Conservation (phyloP, 2,329 filamentous ascomycete genomes). For the Colletotrichum lentis region DNA sequence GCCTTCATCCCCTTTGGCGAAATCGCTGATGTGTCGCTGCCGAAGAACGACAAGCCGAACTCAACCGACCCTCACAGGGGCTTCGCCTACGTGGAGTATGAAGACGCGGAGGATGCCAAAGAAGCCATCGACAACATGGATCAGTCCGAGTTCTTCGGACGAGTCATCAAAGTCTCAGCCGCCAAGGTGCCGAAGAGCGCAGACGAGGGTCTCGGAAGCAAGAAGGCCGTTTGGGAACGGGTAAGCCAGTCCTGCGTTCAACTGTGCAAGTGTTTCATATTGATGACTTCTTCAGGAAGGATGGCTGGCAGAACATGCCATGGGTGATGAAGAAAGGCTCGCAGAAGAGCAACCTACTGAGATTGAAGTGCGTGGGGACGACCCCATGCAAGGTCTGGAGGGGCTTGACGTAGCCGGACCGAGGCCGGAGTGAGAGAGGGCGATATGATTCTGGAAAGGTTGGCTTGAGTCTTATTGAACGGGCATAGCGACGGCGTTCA, state of each 20-base stretch:
- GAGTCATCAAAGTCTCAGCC: slow-evolving; percentile 88
- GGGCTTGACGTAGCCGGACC: slow-evolving; percentile 94
- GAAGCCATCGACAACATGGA: slow-evolving; percentile 99
- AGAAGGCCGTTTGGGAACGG: slow-evolving; percentile 97
- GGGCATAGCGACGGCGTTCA: slow-evolving; percentile 59
- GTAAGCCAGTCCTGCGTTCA: slow-evolving; percentile 58
- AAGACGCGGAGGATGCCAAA: slow-evolving; percentile 82
- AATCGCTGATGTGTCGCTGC: slow-evolving; percentile 88
- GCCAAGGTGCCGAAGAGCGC: slow-evolving; percentile 92
- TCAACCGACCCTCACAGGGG: slow-evolving; percentile 83
- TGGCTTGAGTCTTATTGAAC: slow-evolving; percentile 38
- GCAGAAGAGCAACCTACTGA: slow-evolving; percentile 63
- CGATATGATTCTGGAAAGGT: slow-evolving; percentile 41
- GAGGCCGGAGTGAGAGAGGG: slow-evolving; percentile 73
- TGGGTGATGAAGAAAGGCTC: slow-evolving; percentile 78
- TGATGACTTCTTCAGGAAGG: slow-evolving; percentile 72
- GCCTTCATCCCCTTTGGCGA: slow-evolving; percentile 98
- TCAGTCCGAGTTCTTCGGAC: slow-evolving; percentile 91
- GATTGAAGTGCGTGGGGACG: slow-evolving; percentile 66
- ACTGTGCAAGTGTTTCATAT: neutral
- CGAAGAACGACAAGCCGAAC: slow-evolving; percentile 84
- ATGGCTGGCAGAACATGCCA: slow-evolving; percentile 88
- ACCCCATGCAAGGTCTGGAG: slow-evolving; percentile 96
- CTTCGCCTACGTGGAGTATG: slow-evolving; percentile 96
- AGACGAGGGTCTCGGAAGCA: slow-evolving; percentile 88